Base-by-base conservation (phyloP, 2,329 filamentous ascomycete genomes). In the Pseudocercospora fijiensis region DNA sequence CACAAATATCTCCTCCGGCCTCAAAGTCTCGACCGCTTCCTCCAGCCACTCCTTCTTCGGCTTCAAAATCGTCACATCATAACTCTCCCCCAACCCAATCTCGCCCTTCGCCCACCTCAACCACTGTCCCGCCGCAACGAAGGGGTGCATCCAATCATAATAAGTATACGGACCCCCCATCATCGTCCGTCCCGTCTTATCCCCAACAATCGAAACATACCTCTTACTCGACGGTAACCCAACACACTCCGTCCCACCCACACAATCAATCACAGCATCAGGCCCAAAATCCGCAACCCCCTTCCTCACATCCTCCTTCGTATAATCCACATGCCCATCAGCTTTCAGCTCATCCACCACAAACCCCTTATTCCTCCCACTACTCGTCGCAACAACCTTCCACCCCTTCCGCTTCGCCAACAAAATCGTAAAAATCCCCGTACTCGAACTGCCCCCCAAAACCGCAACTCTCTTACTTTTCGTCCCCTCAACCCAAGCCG, bases 261-360 rank as follows among this genome's bases (percentile, higher is more conserved):
- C 82, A 72, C 86, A 86, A 74, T 89, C 87, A 9, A 90, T 79
- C 0, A 84, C 80, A 26, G 85, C 79, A 58, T 80, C 78, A 71
- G 83, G 88, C 1, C 82, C 75, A 9, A 78, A 79, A 0, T 82
- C 81, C 61, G 79, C 78, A 2, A 89, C 74, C 1, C 73, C 76
- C n/a, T 78, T 75, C 9, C 81, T 71, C 1, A 89, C 77, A 70
- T 86, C 76, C 47, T 67, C 58, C 0, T 76, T 74, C 16, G 82
- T 84, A 71, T 90, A 89, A 70, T 89, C 85, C 53, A 89, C 79
- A 53, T 88, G 82, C 67, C 85, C 83, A 69, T 89, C 86, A 11
- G 87, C 88, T 1, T 86, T 86, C 3, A 90, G 75, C 3, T 77
- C 76, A 61, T 80, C 37, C 24, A 63, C 79, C 66, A 86, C 86